Evolutionary conservation across 345 rosid species (phyloP), one percentile per base, ranked within the genome.

Genomic region (Balakata baccata): DNA sequence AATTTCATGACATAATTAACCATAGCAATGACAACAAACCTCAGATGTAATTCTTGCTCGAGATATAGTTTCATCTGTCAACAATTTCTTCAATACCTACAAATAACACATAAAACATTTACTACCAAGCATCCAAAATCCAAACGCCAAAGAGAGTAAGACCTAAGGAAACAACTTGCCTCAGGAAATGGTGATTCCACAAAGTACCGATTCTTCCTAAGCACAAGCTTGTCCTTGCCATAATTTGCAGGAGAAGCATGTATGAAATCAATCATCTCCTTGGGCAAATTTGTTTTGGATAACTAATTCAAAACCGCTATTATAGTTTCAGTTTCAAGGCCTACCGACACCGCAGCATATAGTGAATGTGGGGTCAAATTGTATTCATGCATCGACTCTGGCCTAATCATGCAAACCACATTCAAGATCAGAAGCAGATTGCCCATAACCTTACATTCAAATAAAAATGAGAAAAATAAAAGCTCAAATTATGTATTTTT

Each of bases 381-480:
- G 75, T 95, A 92, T 85, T 95, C 98, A 50, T 95, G 99, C 99
- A 95, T 95, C 0, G 97, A 89, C 86, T 92, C 99, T 0, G 98
- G 99, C 94, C 99, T 94, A 63, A 22, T 68, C 66, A 65, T 43
- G 17, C 46, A 14, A 68, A 68, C 34, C 45, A 50, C 20, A 49
- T 6, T 25, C 59, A 67, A 0, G 13, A 34, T 37, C 60, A 68
- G 17, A 68, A 68, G 20, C 60, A 54, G 34, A 6, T 53, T 23
- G 0, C 51, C 22, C 17, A n/a, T 7, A 11, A 62, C 0, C 59
- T 29, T 49, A 34, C 60, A 34, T 29, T 29, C 34, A 29, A 29
- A 29, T 29, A 29, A 29, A 29, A 29, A 29, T 29, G 34, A 29
- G 34, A 29, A 1, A 29, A 29, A 29, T 29, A 29, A 29, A 29